Base-by-base conservation (phyloP, 345 rosid species). In the Boechera retrofracta region DNA sequence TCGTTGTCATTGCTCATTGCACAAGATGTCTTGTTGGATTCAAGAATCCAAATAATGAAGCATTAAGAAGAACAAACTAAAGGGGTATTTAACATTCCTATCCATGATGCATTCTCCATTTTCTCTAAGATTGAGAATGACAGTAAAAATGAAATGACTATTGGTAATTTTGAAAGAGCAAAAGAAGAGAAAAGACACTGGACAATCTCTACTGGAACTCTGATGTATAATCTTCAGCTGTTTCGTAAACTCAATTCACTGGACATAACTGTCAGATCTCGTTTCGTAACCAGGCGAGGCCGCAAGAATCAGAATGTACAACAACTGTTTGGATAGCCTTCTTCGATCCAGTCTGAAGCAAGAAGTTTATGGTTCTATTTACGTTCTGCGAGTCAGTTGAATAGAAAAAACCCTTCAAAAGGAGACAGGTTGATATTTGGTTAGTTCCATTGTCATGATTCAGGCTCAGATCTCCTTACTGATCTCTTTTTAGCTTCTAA, bases 401-500 rank as follows among this genome's bases (percentile, higher is more conserved):
- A 77, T 54, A 24, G n/a, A 28, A 48, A 54, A 65, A 26, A 58
- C 39, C 79, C 32, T 62, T 32, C 44, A 33, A 60, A 61, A 63
- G 44, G 41, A 52, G 45, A 28, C 32, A 52, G 13, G 53, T 69
- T 41, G 73, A 9, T 6, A 15, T 69, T 54, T 41, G 16, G 54
- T 29, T 72, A 26, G 5, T 24, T 28, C 18, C 6, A 29, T 31
- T 64, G 65, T 71, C 81, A 77, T 48, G 77, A 65, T 39, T 48
- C 72, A 55, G 73, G 67, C 47, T 13, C 81, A 38, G 72, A 65
- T 71, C 72, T 77, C 68, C 81, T 71, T 31, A 64, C 76, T 56
- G 77, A 77, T 77, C 73, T 77, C 55, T 65, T 77, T n/a, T 72
- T 71, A 39, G 81, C 81, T 64, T 77, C 77, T 71, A 77, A 38